Percentiles rank a stretch among this genome's conserved stretches.
phyloP scores from a whole-genome alignment of 164 flowering plant genomes.

The Stephania japonica region DNA sequence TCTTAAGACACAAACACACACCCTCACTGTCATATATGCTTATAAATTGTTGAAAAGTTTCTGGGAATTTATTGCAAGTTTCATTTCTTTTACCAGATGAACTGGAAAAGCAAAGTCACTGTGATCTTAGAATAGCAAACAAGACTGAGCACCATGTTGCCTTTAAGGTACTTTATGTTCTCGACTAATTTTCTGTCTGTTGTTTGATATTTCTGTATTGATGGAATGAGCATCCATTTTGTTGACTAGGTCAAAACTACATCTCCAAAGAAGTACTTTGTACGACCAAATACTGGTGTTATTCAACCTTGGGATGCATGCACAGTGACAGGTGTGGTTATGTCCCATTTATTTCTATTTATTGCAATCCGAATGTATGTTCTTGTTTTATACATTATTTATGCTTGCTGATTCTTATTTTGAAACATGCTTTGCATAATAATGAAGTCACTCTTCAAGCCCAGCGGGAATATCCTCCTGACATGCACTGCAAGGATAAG shows the following conservation, averaged over 20 bases:
- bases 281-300: slow-evolving; percentile 82
- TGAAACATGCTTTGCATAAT: slow-evolving; percentile 12
- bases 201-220: background rate
- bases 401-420: slow-evolving; percentile 6
- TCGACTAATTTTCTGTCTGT: background rate
- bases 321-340: slow-evolving; percentile 60
- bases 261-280: slow-evolving; percentile 89
- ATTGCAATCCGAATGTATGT: background rate
- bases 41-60: background rate
- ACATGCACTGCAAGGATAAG: slow-evolving; percentile 89
- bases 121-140: slow-evolving; percentile 85
- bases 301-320: slow-evolving; percentile 85
- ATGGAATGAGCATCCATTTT: background rate
- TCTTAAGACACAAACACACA: no score
- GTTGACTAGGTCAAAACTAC: slow-evolving; percentile 79
- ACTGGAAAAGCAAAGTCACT: slow-evolving; percentile 73
- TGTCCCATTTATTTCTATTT: background rate
- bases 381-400: background rate
- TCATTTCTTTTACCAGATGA: slow-evolving; percentile 54
- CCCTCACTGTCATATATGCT: no score
- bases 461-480: slow-evolving; percentile 68
- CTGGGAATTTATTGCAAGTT: background rate
- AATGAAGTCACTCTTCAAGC: slow-evolving; percentile 83
- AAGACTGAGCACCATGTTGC: slow-evolving; percentile 79
- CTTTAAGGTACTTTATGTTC: slow-evolving; percentile 62